Percentiles rank a stretch among this genome's conserved stretches.
Evolutionary conservation across 371 early-diverging fungal species (phyloP).

Genomic region (Nematocida major): DNA sequence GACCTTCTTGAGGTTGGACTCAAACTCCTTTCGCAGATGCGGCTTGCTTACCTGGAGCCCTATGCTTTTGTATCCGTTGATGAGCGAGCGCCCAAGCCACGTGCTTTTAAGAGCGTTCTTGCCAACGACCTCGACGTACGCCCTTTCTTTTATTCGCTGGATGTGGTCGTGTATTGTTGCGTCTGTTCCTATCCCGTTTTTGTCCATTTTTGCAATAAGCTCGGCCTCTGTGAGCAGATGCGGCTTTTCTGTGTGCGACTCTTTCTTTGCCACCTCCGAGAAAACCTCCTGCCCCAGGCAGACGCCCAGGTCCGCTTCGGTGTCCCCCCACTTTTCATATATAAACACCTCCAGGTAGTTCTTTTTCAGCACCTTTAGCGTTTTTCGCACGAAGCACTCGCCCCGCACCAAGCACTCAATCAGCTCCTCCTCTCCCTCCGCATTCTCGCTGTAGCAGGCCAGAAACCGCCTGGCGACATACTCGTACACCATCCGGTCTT

Average conservation of each 20-base stretch:
- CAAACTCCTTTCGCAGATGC: slow-evolving; percentile 61
- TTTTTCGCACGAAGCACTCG: slow-evolving; percentile 68
- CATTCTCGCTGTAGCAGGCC: slow-evolving; percentile 84
- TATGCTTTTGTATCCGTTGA: slow-evolving; percentile 74
- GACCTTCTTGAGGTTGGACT: slow-evolving; percentile 69
- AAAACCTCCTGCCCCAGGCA: slow-evolving; percentile 66
- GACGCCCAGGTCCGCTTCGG: slow-evolving; percentile 70
- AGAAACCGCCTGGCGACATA: slow-evolving; percentile 82
- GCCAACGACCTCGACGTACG: slow-evolving; percentile 73
- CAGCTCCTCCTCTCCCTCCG: slow-evolving; percentile 76
- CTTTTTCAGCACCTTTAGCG: slow-evolving; percentile 66
- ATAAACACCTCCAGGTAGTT: slow-evolving; percentile 89
- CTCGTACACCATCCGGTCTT: slow-evolving; percentile 76
- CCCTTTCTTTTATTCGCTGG: slow-evolving; percentile 79
- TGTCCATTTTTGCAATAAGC: slow-evolving; percentile 87
- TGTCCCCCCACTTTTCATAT: slow-evolving; percentile 80
- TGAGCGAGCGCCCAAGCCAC: slow-evolving; percentile 79
- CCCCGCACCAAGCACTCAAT: slow-evolving; percentile 69
- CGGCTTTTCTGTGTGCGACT: slow-evolving; percentile 74
- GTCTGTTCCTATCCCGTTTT: slow-evolving; percentile 96
- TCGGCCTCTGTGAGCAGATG: slow-evolving; percentile 79
- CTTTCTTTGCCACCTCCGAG: slow-evolving; percentile 42
- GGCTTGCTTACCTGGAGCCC: slow-evolving; percentile 68
- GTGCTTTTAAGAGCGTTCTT: slow-evolving; percentile 71
- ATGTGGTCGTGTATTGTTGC: slow-evolving; percentile 98